Base-by-base conservation (phyloP, 495 filamentous ascomycete genomes). In the Hypoxylon intermedium region DNA sequence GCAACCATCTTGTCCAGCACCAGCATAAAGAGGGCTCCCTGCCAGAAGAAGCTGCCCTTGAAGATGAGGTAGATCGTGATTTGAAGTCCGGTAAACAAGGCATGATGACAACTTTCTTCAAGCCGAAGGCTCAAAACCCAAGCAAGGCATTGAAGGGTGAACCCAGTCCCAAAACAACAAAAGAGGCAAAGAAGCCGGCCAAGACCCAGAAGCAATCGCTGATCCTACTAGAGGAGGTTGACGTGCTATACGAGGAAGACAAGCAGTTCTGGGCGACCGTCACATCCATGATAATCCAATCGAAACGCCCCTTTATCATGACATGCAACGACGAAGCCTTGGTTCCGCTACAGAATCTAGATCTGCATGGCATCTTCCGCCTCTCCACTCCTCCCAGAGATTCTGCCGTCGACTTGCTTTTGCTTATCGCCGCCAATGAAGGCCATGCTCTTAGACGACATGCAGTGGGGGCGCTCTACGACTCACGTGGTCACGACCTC, bases 141-240 rank as follows among this genome's bases (percentile, higher is more conserved):
- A 30, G 63, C n/a, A 72, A 72, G 58, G 64, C 59, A 21, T 12
- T 68, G 1, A n/a, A 53, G n/a, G 60, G 62, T 12, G 6, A 44
- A n/a, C 9, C 46, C 2, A 26, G 34, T 9, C 9, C 46, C 2
- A 21, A 33, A 7, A 38, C 52, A 7, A 38, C 52, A 18, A 71
- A 53, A 40, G 74, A 75, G 19, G 60, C 51, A 26, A 77, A 77
- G 38, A 75, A 84, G 34, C 45, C 72, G 0, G 37, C 74, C 20
- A 82, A 84, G 52, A 75, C 76, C 36, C 92, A 97, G 69, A 93
- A 94, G 63, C 94, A 99, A 69, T 99, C 93, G 1, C 72, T 99
- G 11, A 96, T 99, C 54, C 81, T 99, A 3, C 77, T 99, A 0
- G 95, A 99, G 73, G 95, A 99, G 75, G 93, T 89, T 0, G 95